Evolutionary conservation across 495 filamentous ascomycete genomes (phyloP).

Genomic region (Talaromyces trachyspermus): DNA sequence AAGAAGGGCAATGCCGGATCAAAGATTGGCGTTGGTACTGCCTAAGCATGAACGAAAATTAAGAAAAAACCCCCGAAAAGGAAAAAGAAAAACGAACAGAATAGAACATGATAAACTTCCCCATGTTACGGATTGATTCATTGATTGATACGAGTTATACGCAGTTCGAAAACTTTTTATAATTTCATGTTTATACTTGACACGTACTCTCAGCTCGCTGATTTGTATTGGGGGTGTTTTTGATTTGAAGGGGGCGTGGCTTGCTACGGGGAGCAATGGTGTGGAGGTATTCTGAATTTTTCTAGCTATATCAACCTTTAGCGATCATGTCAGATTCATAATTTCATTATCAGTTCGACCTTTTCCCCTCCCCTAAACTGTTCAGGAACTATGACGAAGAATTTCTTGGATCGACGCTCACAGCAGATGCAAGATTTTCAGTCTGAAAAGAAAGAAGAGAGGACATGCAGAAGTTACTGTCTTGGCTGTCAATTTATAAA

Average conservation of each 20-base stretch:
- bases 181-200: background rate
- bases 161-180: background rate
- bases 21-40: constrained; percentile 31
- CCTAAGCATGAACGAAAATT: background rate
- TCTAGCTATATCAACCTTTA: too few relatives aligned
- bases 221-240: too few relatives aligned
- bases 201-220: too few relatives aligned
- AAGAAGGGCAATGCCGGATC: constrained; percentile 24
- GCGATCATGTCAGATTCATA: too few relatives aligned
- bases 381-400: too few relatives aligned
- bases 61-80: background rate
- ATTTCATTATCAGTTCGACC: too few relatives aligned
- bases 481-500: background rate
- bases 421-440: too few relatives aligned
- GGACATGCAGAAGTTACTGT: background rate
- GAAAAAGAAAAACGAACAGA: background rate
- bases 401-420: background rate
- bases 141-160: background rate
- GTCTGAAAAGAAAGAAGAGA: too few relatives aligned
- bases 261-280: too few relatives aligned
- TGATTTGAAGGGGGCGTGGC: too few relatives aligned
- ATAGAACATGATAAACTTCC: constrained; percentile 1
- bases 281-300: too few relatives aligned
- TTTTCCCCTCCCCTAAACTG: too few relatives aligned
- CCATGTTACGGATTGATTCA: background rate